A percentile compares a stretch with the other conserved stretches of the same genome.
phyloP scores from a whole-genome alignment of 2,329 filamentous ascomycete genomes.

The Aspergillus costaricaensis region DNA sequence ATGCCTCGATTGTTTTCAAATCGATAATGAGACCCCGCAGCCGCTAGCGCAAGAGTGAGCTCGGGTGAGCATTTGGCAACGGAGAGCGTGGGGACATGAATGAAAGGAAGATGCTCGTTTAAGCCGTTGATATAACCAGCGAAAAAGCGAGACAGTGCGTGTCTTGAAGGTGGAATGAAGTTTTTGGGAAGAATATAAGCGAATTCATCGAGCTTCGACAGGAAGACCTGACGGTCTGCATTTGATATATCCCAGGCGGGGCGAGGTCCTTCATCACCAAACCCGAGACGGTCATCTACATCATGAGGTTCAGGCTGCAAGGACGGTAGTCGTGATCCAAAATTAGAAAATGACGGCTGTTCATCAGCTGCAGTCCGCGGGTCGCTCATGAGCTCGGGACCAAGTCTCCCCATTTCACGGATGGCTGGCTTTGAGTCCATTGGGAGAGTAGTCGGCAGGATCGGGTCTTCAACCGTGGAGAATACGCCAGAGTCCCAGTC shows the following conservation, averaged over 20 bases:
- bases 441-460: conserved; percentile 39
- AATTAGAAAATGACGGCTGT: conserved; percentile 50
- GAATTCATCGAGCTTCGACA: conserved; percentile 49
- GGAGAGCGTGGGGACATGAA: conserved; percentile 53
- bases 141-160: conserved; percentile 52
- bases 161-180: conserved; percentile 52
- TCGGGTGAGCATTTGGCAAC: conserved; percentile 50
- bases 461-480: conserved; percentile 44
- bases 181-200: conserved; percentile 48
- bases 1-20: conserved; percentile 55
- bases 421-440: conserved; percentile 39
- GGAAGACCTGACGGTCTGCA: conserved; percentile 47
- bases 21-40: conserved; percentile 52
- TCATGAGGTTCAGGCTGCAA: conserved; percentile 50
- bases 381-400: conserved; percentile 43
- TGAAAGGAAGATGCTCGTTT: conserved; percentile 55
- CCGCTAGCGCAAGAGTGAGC: conserved; percentile 54
- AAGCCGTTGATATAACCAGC: conserved; percentile 55
- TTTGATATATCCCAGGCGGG: conserved; percentile 52
- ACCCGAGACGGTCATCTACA: conserved; percentile 45
- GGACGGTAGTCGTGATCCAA: conserved; percentile 51
- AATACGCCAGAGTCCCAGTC: conserved; percentile 54
- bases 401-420: conserved; percentile 39
- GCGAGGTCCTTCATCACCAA: conserved; percentile 46
- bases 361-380: conserved; percentile 43